phyloP scores from a whole-genome alignment of 2,329 filamentous ascomycete genomes.

The Aureobasidium sp. region DNA sequence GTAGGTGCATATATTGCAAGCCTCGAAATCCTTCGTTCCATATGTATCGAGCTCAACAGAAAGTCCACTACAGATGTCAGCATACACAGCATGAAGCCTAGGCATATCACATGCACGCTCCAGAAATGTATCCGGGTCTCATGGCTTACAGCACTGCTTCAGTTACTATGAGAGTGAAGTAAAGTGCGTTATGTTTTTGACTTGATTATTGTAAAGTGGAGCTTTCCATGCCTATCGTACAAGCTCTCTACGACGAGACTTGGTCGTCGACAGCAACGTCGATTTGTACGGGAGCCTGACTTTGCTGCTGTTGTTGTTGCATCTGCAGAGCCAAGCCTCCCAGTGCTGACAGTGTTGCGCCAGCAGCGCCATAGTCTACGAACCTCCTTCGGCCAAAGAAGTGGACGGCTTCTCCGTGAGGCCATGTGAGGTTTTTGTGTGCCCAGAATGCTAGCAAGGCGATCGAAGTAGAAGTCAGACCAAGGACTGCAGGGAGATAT shows the following conservation, averaged over 20 bases:
- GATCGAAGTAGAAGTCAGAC: conserved; percentile 2
- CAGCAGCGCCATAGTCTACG: conserved; percentile 26
- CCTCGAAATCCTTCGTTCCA: neutral
- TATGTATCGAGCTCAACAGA: neutral
- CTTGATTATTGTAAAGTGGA: neutral
- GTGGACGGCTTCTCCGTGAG: conserved; percentile 24
- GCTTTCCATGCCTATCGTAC: neutral
- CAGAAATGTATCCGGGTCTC: too few relatives aligned
- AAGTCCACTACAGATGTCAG: neutral
- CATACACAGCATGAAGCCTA: too few relatives aligned
- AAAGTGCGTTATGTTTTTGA: neutral
- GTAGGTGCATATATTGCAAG: neutral
- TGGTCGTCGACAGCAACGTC: conserved; percentile 10
- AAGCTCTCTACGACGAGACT: neutral
- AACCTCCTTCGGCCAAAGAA: conserved; percentile 27
- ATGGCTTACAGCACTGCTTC: too few relatives aligned
- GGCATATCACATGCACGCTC: too few relatives aligned
- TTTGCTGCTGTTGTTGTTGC: conserved; percentile 4
- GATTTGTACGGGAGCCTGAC: neutral
- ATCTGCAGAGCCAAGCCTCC: conserved; percentile 10
- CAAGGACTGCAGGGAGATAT: conserved; percentile 6
- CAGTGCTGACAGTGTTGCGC: conserved; percentile 23
- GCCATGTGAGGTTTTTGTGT: conserved; percentile 19
- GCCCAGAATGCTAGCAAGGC: conserved; percentile 10
- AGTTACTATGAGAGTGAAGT: neutral